Conservation (phyloP, 2,329 filamentous ascomycete species). For the Phialophora chinensis region DNA sequence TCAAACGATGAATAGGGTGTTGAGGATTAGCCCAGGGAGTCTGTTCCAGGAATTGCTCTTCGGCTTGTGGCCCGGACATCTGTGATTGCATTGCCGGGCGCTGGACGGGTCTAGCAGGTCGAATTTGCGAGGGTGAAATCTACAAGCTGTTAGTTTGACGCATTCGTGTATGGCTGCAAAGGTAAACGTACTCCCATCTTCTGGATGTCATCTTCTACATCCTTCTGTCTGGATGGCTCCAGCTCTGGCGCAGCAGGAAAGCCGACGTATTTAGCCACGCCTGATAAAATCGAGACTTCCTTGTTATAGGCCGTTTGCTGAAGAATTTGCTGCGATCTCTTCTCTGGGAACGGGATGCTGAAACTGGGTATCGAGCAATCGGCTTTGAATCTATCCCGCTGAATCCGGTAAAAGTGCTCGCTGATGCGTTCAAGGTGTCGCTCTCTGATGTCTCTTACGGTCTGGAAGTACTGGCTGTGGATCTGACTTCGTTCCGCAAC, state of each 20-base stretch:
- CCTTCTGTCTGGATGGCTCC: slow-evolving; percentile 70
- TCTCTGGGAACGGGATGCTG: slow-evolving; percentile 78
- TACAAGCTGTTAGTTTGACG: slow-evolving; percentile 24
- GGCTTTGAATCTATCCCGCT: slow-evolving; percentile 80
- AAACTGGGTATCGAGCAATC: slow-evolving; percentile 82
- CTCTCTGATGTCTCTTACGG: slow-evolving; percentile 81
- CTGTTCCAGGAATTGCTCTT: slow-evolving; percentile 85
- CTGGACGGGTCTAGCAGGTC: slow-evolving; percentile 27
- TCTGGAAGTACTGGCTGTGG: slow-evolving; percentile 89
- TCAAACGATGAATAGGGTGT: slow-evolving; percentile 68
- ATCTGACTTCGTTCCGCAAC: slow-evolving; percentile 84
- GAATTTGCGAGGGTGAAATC: slow-evolving; percentile 31
- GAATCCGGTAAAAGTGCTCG: slow-evolving; percentile 89
- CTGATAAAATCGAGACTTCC: slow-evolving; percentile 88
- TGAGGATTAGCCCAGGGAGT: slow-evolving; percentile 93
- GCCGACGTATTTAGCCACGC: slow-evolving; percentile 91
- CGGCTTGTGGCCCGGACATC: slow-evolving; percentile 53
- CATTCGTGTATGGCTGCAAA: neutral
- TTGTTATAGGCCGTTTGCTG: slow-evolving; percentile 93
- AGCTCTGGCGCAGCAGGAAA: slow-evolving; percentile 95
- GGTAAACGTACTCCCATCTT: slow-evolving; percentile 79
- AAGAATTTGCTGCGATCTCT: slow-evolving; percentile 75
- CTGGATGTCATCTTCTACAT: slow-evolving; percentile 85
- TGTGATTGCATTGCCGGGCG: slow-evolving; percentile 43
- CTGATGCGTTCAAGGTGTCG: slow-evolving; percentile 79